Base-by-base conservation (phyloP, 768 basidiomycete genomes). In the Auriculariales sp. region DNA sequence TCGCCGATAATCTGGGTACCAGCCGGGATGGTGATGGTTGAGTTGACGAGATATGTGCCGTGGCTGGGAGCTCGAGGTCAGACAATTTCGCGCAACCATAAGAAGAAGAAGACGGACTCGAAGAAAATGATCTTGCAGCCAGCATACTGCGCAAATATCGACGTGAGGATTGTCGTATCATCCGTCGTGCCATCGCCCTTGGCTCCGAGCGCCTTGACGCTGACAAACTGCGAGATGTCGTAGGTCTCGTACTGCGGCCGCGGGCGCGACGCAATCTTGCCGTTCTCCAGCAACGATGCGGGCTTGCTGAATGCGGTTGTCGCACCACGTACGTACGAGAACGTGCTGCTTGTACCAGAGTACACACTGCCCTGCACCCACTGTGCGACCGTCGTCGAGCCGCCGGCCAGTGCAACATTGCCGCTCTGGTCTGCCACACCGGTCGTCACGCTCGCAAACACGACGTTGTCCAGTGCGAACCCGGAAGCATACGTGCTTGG, bases 291-390 rank as follows among this genome's bases (percentile, higher is more conserved):
- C 24, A 89, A 63, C 39, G 64, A 67, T n/a, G 70, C 60, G 2
- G 81, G 71, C 60, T 86, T 86, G 50, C 63, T 64, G 0, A 75
- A 68, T 4, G 67, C 62, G 2, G 65, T 50, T 27, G 86, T 71
- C 27, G 59, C 57, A 4, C 69, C 74, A 61, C 84, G 73, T 3
- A 66, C 68, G 59, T 75, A 87, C 4, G 35, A 60, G 2, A 66
- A 66, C 1, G 56, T 52, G 2, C 68, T 54, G 52, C 65, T 68
- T 3, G 71, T 64, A 14, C 84, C 83, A 2, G 62, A 66, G 61
- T 73, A 89, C 24, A 82, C 69, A 52, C 87, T 82, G 28, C 86
- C 86, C 61, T 88, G 84, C 2, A 69, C 83, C 86, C 85, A 89
- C 11, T 79, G 74, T 0, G 66, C 58, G 55, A 84, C 79, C 0